Evolutionary conservation across 495 filamentous ascomycete genomes (phyloP), one percentile per base, ranked within the genome.

Genomic region (Penicillium cataractarum): DNA sequence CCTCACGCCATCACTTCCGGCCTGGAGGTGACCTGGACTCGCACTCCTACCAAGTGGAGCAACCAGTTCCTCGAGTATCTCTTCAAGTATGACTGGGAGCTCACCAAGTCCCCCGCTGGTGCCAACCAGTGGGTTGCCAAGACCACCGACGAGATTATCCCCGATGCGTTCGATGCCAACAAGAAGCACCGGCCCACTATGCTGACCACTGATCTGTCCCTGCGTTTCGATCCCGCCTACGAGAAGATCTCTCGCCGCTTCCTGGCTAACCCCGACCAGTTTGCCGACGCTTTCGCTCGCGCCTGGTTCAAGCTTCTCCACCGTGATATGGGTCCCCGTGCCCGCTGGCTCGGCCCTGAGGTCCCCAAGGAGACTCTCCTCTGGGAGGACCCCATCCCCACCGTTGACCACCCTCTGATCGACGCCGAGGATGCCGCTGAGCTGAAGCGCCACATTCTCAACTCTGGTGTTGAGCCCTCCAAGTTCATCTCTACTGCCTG

Each of bases 261-360:
- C 82, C 78, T 87, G 40, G 82, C 81, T 61, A 72, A 91, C 73
- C 86, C 86, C 1, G 85, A 87, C 62, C 73, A 89, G 79, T 82
- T 90, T 55, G 80, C 80, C 52, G 85, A 89, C 61, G 87, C 79
- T 6, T 91, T 90, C 65, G 76, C 82, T 48, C 83, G 84, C 51
- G 88, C 89, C 55, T 91, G 89, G 89, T 91, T 91, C 83, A 91
- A 91, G 84, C 82, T 91, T 56, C 77, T 88, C 37, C 89, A 91
- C 77, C 87, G 89, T 74, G 89, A 91, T 71, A 81, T 91, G 76
- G 89, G 89, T 17, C 89, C 89, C 17, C 82, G 86, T 21, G 66
- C 79, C 35, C 86, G 86, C 71, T 91, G 86, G 78, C 68, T 90
- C 58, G 89, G 89, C 51, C 89, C 89, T 29, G 89, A 91, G 75